Base-by-base conservation (phyloP, 1,284 basidiomycete species). In the Cutaneotrichosporon curvatum region DNA sequence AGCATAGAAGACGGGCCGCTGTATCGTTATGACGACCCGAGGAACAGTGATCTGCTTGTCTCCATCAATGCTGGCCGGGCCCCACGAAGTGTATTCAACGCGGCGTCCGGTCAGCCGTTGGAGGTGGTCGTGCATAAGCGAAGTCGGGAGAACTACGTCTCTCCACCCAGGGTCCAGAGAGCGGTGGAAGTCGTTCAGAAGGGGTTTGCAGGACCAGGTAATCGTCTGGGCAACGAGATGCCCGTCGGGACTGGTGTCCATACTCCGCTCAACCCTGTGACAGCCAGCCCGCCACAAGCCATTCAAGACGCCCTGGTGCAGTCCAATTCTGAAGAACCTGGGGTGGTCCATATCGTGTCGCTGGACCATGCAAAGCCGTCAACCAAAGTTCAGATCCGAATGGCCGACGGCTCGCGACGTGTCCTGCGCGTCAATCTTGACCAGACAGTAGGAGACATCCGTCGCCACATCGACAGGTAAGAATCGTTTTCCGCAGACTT, bases 351-450 rank as follows among this genome's bases (percentile, higher is more conserved):
- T n/a, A n/a, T n/a, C n/a, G n/a, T n/a, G n/a, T n/a, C n/a, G n/a
- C n/a, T 80, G 20, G 73, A 64, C 33, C 77, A 81, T 20, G 25
- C 31, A 50, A 76, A 80, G 66, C 92, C 92, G 2, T 85, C 82
- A 43, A 96, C 92, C 28, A 88, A 81, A 62, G 77, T 98, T n/a
- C 92, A 96, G 73, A 78, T 97, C 46, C 77, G 92, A 39, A 68
- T 97, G 38, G 85, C 84, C 10, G 91, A 96, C 71, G 95, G 95
- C 11, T 86, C 87, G n/a, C 79, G 90, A 56, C 79, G 94, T 68
- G 84, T 90, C 3, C 83, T 80, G 38, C 76, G 86, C 44, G 87
- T 97, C 83, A 98, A 98, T 70, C 75, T 91, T 47, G 83, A 82
- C 10, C 90, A 97, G 64, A 97, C 88, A 0, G 81, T 98, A 8